Evolutionary conservation across 768 basidiomycete genomes (phyloP), one percentile per base, ranked within the genome.

Genomic region (Rubroboletus pulcherrimus): DNA sequence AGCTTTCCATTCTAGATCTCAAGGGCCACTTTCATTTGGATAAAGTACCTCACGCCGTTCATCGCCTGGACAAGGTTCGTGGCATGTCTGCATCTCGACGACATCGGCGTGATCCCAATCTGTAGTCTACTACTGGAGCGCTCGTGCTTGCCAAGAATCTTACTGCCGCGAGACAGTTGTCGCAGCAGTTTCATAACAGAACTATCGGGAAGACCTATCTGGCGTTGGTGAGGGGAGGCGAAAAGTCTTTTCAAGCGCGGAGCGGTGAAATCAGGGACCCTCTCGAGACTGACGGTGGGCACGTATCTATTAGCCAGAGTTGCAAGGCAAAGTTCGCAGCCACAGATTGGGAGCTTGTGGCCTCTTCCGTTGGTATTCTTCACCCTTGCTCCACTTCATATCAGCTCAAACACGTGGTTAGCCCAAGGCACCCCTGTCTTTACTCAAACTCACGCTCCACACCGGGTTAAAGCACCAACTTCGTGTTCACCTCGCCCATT

Each of bases 401-500:
- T 66, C 52, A 51, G 24, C 40, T 47, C 41, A 78, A 74, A 68
- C 62, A 57, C 35, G 47, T 46, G 53, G 48, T 49, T 47, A 75
- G 75, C 76, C 53, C 58, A 69, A 53, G 43, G 75, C 68, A 4
- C 84, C 85, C 19, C 52, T 87, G 30, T 81, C 84, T 2, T 74
- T 89, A 48, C 67, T 89, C 39, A 76, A 75, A 38, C 73, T 89
- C 15, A 75, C 72, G 11, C 75, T 86, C 19, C 69, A 79, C 48
- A 87, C 87, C 15, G 87, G 86, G 4, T 67, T 81, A 52, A 88
- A 88, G 66, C 87, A 89, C 54, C 87, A 89, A 61, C 77, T 89
- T 33, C 79, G 87, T n/a, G 73, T 86, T 14, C 87, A 89, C 56
- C 65, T 84, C 33, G 78, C 86, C 1, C 73, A 78, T 46, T 72